Percentiles rank a stretch among this genome's conserved stretches.
phyloP scores from a whole-genome alignment of 495 filamentous ascomycete genomes.

The Trichoderma virens region DNA sequence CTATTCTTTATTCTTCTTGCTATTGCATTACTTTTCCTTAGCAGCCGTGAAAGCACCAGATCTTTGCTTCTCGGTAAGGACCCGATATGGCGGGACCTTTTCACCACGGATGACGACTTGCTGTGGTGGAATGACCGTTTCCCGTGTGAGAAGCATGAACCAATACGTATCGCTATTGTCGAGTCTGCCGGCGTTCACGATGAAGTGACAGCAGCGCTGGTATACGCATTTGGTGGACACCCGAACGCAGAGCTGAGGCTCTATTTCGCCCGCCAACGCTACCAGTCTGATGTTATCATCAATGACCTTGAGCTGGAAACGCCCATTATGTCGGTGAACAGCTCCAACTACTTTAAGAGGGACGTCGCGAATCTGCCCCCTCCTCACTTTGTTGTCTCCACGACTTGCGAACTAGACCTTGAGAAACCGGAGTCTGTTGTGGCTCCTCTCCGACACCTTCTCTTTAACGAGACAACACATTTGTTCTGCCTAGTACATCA shows the following conservation, averaged over 20 bases:
- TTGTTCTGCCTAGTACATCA: conserved; percentile 23
- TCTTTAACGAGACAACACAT: conserved; percentile 17
- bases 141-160: conserved; percentile 1
- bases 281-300: conserved; percentile 20
- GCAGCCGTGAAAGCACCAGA: conserved; percentile 1
- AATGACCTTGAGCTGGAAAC: conserved; percentile 14
- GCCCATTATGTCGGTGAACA: conserved; percentile 9
- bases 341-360: conserved; percentile 10
- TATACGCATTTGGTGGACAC: conserved; percentile 21
- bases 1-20: background rate
- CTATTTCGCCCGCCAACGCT: conserved; percentile 13
- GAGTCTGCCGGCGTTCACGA: conserved; percentile 23
- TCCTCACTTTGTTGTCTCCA: conserved; percentile 18
- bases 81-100: background rate
- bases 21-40: background rate
- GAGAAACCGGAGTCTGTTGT: background rate
- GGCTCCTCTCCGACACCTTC: conserved; percentile 12
- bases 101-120: background rate
- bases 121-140: background rate
- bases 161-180: conserved; percentile 7
- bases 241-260: conserved; percentile 12
- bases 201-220: conserved; percentile 22
- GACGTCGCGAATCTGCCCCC: conserved; percentile 5
- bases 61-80: background rate
- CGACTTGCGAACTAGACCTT: conserved; percentile 21